Evolutionary conservation across 805 yeast genomes (phyloP), one percentile per base, ranked within the genome.

Genomic region (Teunomyces cretensis): DNA sequence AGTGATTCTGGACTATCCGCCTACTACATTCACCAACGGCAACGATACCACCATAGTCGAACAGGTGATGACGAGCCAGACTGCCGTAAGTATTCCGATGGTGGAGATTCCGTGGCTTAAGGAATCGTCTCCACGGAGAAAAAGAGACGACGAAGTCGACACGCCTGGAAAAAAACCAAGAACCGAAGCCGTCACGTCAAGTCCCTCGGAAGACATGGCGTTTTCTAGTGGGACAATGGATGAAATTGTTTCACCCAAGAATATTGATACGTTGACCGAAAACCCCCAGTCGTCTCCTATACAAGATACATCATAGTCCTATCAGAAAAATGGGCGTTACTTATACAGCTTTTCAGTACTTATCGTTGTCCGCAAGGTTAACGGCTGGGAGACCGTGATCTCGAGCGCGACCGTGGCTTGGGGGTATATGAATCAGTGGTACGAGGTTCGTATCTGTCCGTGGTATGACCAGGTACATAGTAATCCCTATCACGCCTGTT

Each of bases 31-130:
- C 9, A 32, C 14, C 31, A 28, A 31, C 11, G 31, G 41, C 24
- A 13, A 9, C 14, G 27, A 30, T 7, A n/a, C 31, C 11, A 33
- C 22, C 4, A 22, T 35, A 7, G 24, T 38, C 7, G 44, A 42
- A 28, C 45, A 44, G 3, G 27, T 45, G 4, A 28, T 41, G 13
- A 30, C 45, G 30, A 35, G 43, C n/a, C 42, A 45, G 32, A 46
- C 39, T 14, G 48, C 41, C 32, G 42, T 35, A n/a, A 55, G 44
- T 19, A 45, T 60, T 4, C 55, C 57, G 2, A 50, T 64, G 45
- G 56, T 60, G 6, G 60, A 54, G 39, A 65, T 65, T 9, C 65
- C 67, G 7, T 65, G 70, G 70, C 47, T 63, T 30, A 54, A 52
- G 24, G 47, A 44, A 19, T 22, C 33, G 58, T 54, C 6, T 54